These are phyloP conservation scores for Myxozyma kluyveri DNA, from an alignment of 805 yeast species.

Conservation along the genomic window DNA sequence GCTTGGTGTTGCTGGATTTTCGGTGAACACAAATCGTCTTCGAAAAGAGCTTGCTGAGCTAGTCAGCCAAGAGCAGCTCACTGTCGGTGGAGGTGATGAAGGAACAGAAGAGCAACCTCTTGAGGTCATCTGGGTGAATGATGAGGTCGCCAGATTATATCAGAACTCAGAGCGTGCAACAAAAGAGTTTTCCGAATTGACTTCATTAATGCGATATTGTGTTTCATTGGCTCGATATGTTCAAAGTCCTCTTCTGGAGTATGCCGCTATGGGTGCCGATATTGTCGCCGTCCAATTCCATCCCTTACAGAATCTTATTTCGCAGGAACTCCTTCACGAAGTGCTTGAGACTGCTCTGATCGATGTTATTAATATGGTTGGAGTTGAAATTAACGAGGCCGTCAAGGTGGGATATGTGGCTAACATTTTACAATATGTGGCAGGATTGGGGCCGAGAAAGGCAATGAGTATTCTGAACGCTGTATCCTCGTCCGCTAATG, in stretches of 20 bases:
- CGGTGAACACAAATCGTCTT: conserved; percentile 64
- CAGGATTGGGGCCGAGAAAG: conserved; percentile 95
- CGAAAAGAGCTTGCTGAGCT: conserved; percentile 44
- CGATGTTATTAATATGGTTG: conserved; percentile 85
- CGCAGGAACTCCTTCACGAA: conserved; percentile 58
- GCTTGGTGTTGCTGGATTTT: conserved; percentile 83
- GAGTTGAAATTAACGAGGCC: conserved; percentile 90
- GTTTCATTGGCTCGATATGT: conserved; percentile 87
- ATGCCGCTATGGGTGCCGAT: conserved; percentile 74
- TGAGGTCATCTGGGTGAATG: conserved; percentile 78
- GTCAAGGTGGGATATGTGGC: conserved; percentile 72
- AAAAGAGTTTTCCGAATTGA: conserved; percentile 78
- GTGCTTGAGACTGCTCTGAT: conserved; percentile 81
- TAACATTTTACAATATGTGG: conserved; percentile 66
- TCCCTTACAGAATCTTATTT: conserved; percentile 68
- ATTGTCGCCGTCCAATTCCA: conserved; percentile 61
- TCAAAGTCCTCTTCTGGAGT: conserved; percentile 91
- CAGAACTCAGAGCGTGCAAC: conserved; percentile 75
- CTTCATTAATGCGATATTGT: conserved; percentile 76
- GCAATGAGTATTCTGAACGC: conserved; percentile 82
- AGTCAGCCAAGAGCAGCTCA: conserved; percentile 51
- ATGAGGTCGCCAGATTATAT: conserved; percentile 87
- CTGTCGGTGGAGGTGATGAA: conserved; percentile 37
- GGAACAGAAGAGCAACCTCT: conserved; percentile 46
- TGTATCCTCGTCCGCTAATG: conserved; percentile 61